phyloP scores from a whole-genome alignment of 2,329 filamentous ascomycete species.

The Colletotrichum eremochloae region DNA sequence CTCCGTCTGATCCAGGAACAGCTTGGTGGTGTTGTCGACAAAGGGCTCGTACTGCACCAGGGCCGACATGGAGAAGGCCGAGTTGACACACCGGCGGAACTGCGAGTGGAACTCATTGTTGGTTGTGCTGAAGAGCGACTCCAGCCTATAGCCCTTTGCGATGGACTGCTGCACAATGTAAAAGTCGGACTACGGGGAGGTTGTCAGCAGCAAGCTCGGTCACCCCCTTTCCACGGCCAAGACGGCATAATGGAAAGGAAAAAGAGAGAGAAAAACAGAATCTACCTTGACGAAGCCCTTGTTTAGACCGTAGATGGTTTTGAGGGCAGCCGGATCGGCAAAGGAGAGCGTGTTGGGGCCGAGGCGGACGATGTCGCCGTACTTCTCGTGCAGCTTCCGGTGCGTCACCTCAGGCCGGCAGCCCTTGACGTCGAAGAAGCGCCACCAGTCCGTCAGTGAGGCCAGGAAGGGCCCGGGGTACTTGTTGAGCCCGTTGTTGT shows the following conservation, averaged over 20 bases:
- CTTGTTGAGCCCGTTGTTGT: slow-evolving; percentile 71
- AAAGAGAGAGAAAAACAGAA: background rate
- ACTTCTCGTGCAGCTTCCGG: slow-evolving; percentile 74
- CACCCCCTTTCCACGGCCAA: background rate
- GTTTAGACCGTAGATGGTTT: slow-evolving; percentile 84
- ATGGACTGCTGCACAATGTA: slow-evolving; percentile 84
- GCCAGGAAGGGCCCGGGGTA: slow-evolving; percentile 81
- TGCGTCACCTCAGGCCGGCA: slow-evolving; percentile 77
- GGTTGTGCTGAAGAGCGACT: slow-evolving; percentile 82
- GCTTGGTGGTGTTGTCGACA: slow-evolving; percentile 79
- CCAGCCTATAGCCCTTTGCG: slow-evolving; percentile 74
- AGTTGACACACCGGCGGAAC: slow-evolving; percentile 81
- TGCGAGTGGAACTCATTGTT: slow-evolving; percentile 82
- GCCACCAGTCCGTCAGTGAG: slow-evolving; percentile 76
- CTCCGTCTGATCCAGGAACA: slow-evolving; percentile 76
- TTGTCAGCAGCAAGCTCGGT: background rate
- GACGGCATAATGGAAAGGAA: slow-evolving; percentile 23
- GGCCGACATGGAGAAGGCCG: slow-evolving; percentile 82
- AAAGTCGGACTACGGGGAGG: slow-evolving; percentile 74
- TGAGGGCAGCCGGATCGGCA: slow-evolving; percentile 78
- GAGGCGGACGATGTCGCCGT: slow-evolving; percentile 81
- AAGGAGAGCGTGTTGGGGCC: slow-evolving; percentile 83
- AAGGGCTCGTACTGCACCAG: slow-evolving; percentile 85
- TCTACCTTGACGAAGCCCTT: slow-evolving; percentile 83
- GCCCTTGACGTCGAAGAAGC: slow-evolving; percentile 76